These are phyloP conservation scores for Russula virescens DNA, from an alignment of 768 basidiomycete species.

Conservation along the genomic window DNA sequence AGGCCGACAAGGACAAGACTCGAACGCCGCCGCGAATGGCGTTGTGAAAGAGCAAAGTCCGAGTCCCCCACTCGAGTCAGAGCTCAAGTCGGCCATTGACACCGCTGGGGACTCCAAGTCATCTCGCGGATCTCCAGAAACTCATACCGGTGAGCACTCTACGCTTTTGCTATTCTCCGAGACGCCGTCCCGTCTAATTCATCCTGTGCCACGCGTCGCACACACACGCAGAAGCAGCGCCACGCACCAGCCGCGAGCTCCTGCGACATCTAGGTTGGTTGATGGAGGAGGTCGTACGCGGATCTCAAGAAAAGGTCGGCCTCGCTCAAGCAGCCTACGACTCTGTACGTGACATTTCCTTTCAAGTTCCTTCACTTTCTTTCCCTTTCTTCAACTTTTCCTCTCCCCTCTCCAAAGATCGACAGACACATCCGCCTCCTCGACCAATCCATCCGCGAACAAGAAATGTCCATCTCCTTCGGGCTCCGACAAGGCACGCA, in stretches of 20 bases:
- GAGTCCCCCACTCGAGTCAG: not conserved
- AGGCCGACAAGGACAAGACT: not conserved
- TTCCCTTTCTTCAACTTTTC: not conserved
- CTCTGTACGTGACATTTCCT: constrained; percentile 17
- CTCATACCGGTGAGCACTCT: not conserved
- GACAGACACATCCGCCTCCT: constrained; percentile 74
- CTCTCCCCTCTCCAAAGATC: constrained; percentile 40
- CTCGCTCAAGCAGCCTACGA: constrained; percentile 25
- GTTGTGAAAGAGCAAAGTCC: not conserved
- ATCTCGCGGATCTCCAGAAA: not conserved
- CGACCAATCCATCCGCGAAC: constrained; percentile 65
- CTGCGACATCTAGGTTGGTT: constrained; percentile 19
- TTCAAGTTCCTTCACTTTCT: too few relatives aligned
- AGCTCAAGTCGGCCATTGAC: not conserved
- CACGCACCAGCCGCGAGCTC: constrained; percentile 5
- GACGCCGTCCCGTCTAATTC: too few relatives aligned
- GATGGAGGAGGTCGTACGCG: constrained; percentile 21
- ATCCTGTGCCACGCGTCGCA: not conserved
- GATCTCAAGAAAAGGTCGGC: constrained; percentile 25
- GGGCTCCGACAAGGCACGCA: constrained; percentile 50
- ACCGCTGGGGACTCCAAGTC: not conserved
- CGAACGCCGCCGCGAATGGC: not conserved
- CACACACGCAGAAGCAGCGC: not conserved
- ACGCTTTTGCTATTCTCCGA: not conserved
- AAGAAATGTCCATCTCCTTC: constrained; percentile 49